Conservation (phyloP, 768 basidiomycete species). For the Trametes sanguinea region DNA sequence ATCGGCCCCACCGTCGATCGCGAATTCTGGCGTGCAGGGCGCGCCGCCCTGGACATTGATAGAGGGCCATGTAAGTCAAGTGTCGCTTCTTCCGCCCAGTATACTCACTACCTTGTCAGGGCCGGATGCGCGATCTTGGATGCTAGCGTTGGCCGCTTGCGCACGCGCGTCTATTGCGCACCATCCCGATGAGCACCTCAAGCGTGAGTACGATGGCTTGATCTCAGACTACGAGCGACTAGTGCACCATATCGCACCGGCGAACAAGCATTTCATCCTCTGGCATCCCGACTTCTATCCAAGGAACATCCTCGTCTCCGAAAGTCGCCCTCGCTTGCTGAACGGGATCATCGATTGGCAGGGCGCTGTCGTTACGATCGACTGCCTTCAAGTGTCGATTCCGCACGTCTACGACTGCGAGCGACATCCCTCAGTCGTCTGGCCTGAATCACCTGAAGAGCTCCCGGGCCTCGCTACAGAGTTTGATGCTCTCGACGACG, state of each 20-base stretch:
- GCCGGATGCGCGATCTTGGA: constrained; percentile 9
- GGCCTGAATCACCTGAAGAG: background rate
- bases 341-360: constrained; percentile 28
- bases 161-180: constrained; percentile 6
- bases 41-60: constrained; percentile 16
- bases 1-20: constrained; percentile 23
- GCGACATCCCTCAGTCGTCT: constrained; percentile 1
- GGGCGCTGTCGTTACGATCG: background rate
- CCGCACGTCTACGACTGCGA: constrained; percentile 9
- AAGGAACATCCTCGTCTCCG: constrained; percentile 22
- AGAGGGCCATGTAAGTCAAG: constrained; percentile 18
- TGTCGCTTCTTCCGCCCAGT: background rate
- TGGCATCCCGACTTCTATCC: constrained; percentile 28
- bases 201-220: background rate
- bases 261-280: constrained; percentile 9
- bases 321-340: constrained; percentile 3
- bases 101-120: background rate
- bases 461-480: background rate
- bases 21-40: constrained; percentile 21
- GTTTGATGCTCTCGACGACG: background rate
- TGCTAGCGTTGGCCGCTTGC: constrained; percentile 6
- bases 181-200: background rate
- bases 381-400: background rate
- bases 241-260: constrained; percentile 1
- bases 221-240: constrained; percentile 12